phyloP scores from a whole-genome alignment of 2,329 filamentous ascomycete species.

The Coniochaeta sp. region DNA sequence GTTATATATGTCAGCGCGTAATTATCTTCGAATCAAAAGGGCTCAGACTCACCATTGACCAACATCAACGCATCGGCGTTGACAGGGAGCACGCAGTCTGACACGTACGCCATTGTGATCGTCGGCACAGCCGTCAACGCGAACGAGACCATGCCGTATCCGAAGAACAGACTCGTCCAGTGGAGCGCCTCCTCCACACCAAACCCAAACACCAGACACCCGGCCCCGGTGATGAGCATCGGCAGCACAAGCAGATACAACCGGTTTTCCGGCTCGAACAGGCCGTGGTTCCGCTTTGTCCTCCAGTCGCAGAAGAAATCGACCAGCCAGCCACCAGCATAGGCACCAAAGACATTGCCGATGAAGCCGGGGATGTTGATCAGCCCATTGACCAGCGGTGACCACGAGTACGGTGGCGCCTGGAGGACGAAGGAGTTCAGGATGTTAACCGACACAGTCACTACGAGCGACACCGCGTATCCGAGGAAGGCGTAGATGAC shows the following conservation, averaged over 20 bases:
- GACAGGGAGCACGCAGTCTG: constrained; percentile 21
- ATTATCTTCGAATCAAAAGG: neutral
- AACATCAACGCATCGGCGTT: constrained; percentile 23
- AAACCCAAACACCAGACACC: constrained; percentile 36
- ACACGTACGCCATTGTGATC: constrained; percentile 37
- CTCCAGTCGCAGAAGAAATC: constrained; percentile 33
- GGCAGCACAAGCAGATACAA: constrained; percentile 32
- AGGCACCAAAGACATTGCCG: constrained; percentile 34
- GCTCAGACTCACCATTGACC: constrained; percentile 17
- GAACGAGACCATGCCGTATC: constrained; percentile 36
- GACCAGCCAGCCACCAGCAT: constrained; percentile 32
- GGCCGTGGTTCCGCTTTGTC: constrained; percentile 29
- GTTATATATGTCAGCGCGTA: neutral
- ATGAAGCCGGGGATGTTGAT: constrained; percentile 25
- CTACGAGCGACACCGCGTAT: constrained; percentile 20
- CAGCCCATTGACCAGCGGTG: constrained; percentile 20
- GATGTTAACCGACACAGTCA: constrained; percentile 22
- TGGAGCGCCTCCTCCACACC: constrained; percentile 29
- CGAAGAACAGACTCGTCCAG: constrained; percentile 37
- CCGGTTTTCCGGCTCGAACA: constrained; percentile 37
- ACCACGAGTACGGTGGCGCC: constrained; percentile 22
- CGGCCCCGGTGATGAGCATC: constrained; percentile 30
- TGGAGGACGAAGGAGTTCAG: constrained; percentile 24
- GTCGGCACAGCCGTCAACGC: constrained; percentile 34
- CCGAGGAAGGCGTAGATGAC: constrained; percentile 22